Percentiles rank a stretch among this genome's conserved stretches.
These are phyloP conservation scores for Colletotrichum caudatum DNA, from an alignment of 2,329 filamentous ascomycete genomes.

Conservation along the genomic window DNA sequence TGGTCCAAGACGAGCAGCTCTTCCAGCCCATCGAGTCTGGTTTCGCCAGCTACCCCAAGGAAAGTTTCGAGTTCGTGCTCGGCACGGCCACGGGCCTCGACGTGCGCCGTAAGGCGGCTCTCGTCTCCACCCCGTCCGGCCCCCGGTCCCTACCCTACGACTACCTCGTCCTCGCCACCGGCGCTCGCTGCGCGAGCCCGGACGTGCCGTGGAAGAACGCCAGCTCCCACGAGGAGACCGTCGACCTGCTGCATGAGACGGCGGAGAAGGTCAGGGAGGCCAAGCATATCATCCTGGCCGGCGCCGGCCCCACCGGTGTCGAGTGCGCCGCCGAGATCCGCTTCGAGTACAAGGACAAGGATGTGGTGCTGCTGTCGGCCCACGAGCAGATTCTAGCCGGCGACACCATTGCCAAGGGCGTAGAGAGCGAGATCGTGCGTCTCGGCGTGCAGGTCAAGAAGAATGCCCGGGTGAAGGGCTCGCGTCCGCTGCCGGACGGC, in stretches of 20 bases:
- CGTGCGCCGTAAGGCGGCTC: conserved; percentile 54
- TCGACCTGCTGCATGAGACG: conserved; percentile 55
- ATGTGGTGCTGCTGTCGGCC: conserved; percentile 61
- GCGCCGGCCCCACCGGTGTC: conserved; percentile 67
- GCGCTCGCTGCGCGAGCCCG: conserved; percentile 57
- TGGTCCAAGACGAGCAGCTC: conserved; percentile 62
- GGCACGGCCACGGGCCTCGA: conserved; percentile 61
- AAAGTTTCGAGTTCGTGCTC: conserved; percentile 64
- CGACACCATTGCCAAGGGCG: conserved; percentile 57
- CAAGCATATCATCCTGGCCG: conserved; percentile 66
- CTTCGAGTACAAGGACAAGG: conserved; percentile 63
- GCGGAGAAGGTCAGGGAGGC: conserved; percentile 58
- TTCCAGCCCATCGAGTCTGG: conserved; percentile 62
- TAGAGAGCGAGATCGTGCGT: conserved; percentile 62
- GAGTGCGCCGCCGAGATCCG: conserved; percentile 68
- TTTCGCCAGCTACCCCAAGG: conserved; percentile 62
- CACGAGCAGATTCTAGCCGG: conserved; percentile 57
- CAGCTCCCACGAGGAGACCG: conserved; percentile 59
- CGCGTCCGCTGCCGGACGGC: conserved; percentile 53
- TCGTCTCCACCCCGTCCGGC: conserved; percentile 50
- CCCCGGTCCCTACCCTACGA: conserved; percentile 58
- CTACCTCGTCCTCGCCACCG: conserved; percentile 69
- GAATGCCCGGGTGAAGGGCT: conserved; percentile 55
- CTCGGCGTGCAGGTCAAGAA: conserved; percentile 64
- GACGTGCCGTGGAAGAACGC: conserved; percentile 65